These are phyloP conservation scores for Nannizziopsis arthrosporioides DNA, from an alignment of 2,329 filamentous ascomycete genomes.

Conservation along the genomic window DNA sequence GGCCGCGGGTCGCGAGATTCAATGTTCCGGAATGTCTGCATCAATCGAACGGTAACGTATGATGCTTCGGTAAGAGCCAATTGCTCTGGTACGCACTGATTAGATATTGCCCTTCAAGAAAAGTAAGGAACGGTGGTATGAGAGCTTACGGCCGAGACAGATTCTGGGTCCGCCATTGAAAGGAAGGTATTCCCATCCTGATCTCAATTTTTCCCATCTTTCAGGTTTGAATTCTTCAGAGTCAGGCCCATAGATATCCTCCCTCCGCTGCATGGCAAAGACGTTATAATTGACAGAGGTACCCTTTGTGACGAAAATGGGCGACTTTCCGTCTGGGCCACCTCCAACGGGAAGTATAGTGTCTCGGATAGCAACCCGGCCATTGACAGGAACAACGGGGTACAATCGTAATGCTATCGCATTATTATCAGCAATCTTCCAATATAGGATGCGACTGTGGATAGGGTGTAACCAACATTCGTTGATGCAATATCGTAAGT, in stretches of 20 bases:
- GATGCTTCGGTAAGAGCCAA: slow-evolving; percentile 34
- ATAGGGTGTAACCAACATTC: slow-evolving; percentile 40
- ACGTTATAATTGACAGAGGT: slow-evolving; percentile 41
- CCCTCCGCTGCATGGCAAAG: slow-evolving; percentile 42
- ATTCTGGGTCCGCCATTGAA: slow-evolving; percentile 65
- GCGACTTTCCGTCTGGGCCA: slow-evolving; percentile 36
- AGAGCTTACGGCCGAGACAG: slow-evolving; percentile 49
- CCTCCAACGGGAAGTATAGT: slow-evolving; percentile 61
- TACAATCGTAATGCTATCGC: slow-evolving; percentile 54
- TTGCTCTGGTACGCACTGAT: slow-evolving; percentile 25
- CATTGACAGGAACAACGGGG: slow-evolving; percentile 66
- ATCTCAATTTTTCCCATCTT: slow-evolving; percentile 54
- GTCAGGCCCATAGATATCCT: slow-evolving; percentile 33
- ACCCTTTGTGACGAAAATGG: slow-evolving; percentile 38
- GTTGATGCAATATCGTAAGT: slow-evolving; percentile 58
- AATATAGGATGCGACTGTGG: background rate
- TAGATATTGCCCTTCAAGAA: background rate
- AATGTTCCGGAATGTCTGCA: slow-evolving; percentile 29
- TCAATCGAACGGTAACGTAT: slow-evolving; percentile 28
- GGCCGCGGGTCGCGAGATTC: slow-evolving; percentile 26
- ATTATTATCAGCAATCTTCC: background rate
- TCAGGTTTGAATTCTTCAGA: slow-evolving; percentile 45
- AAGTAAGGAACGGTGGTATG: background rate
- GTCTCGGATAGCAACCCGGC: slow-evolving; percentile 58
- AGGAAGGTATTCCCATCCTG: slow-evolving; percentile 60